Evolutionary conservation across 108 stramenopile genomes (phyloP).

Genomic region (Mayamaea pseudoterrestris): DNA sequence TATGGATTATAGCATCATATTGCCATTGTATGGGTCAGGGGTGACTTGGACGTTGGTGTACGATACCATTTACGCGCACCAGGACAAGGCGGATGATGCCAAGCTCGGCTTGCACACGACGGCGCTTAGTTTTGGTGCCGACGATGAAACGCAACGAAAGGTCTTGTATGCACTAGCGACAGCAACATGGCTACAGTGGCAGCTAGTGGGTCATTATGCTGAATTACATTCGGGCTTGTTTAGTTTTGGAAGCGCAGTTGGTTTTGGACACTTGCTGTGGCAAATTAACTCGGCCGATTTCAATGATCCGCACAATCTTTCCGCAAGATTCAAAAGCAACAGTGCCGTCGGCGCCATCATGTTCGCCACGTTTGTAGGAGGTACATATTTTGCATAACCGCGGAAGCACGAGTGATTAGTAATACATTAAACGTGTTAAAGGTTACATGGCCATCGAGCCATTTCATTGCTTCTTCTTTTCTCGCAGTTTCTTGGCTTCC

Average conservation of each 20-base stretch:
- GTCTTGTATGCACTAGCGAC: conserved; percentile 43
- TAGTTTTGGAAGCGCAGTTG: conserved; percentile 39
- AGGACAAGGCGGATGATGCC: conserved; percentile 91
- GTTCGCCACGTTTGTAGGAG: conserved; percentile 56
- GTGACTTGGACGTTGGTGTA: conserved; percentile 96
- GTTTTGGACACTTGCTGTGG: conserved; percentile 72
- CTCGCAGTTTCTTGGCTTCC: conserved; percentile 28
- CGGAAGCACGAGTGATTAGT: no score
- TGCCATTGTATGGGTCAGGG: conserved; percentile 79
- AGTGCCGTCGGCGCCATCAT: conserved; percentile 56
- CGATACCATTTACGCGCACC: conserved; percentile 98
- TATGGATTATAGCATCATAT: conserved; percentile 54
- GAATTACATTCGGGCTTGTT: conserved; percentile 22
- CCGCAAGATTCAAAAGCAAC: conserved; percentile 75
- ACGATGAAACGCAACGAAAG: conserved; percentile 43
- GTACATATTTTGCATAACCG: conserved; percentile 23
- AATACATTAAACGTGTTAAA: no score
- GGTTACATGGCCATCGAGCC: no score
- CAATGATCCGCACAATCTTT: conserved; percentile 64
- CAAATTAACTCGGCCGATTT: conserved; percentile 77
- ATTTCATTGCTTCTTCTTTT: conserved; percentile 16
- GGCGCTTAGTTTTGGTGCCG: conserved; percentile 80
- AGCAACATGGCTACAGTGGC: conserved; percentile 34
- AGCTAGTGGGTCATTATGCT: conserved; percentile 29
- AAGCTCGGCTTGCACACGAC: conserved; percentile 83